Base-by-base conservation (phyloP, 2,329 filamentous ascomycete genomes). In the Exophiala bonariae region DNA sequence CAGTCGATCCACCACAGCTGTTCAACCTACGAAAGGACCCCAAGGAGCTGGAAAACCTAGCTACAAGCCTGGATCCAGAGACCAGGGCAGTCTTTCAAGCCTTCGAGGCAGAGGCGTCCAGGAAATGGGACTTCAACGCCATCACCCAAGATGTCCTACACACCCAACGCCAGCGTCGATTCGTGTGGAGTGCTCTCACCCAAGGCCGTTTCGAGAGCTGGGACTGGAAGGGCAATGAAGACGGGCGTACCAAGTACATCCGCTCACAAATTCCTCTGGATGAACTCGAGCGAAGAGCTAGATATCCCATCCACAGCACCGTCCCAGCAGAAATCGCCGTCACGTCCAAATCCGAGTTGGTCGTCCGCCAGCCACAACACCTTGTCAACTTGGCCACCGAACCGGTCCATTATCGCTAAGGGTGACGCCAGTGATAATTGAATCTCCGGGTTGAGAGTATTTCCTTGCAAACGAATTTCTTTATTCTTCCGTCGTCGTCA, bases 241-340 rank as follows among this genome's bases (percentile, higher is more conserved):
- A 69, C 54, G 64, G 63, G 6, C 66, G 66, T 50, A 56, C 51
- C 58, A 87, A 87, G 68, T 95, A 92, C 68, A 95, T 96, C 60
- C 87, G 91, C 47, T 89, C 85, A 26, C 85, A 87, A 63, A 85
- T 90, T 59, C 83, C 87, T 14, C 79, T 93, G 1, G 88, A 93
- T 62, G 86, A 90, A 47, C 75, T 93, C 5, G 88, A 93, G 73
- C 79, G 86, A 46, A 80, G 80, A 52, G 87, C 88, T 32, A 79
- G 88, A 34, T 93, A 76, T 69, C 88, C 88, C 9, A 49, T 56
- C 26, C 42, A 53, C 28, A 44, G 40, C 23, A 54, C 48, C 32
- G 19, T 52, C 23, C 54, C 51, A 1, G 39, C 54, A 6, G 40
- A 44, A 26, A 38, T 49, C 32, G 19, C 40, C 8, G 39, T 54